Evolutionary conservation across 306 rosid species (phyloP).

Genomic region (Citrullus mucosospermus): DNA sequence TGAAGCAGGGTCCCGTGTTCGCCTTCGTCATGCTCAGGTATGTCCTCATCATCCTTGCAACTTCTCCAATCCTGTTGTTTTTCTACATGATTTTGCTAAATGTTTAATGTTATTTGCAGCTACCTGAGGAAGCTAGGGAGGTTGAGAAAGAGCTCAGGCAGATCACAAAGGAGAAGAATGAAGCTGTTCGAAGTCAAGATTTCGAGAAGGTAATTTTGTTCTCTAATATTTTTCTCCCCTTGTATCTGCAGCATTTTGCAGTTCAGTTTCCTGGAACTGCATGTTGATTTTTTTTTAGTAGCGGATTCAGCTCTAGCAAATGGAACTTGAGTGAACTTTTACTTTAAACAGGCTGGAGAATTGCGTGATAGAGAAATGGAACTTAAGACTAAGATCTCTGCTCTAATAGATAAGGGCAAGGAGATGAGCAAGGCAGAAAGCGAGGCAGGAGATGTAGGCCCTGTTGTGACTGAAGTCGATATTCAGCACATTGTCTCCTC

Average conservation of each 20-base stretch:
- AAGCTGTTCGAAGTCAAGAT: slow-evolving; percentile 86
- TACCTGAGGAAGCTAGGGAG: slow-evolving; percentile 87
- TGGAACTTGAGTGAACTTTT: neutral
- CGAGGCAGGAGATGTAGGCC: slow-evolving; percentile 82
- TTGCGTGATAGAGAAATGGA: slow-evolving; percentile 92
- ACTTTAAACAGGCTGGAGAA: slow-evolving; percentile 67
- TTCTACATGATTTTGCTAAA: neutral
- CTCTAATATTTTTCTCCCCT: neutral
- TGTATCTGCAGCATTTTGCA: neutral
- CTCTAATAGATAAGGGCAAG: slow-evolving; percentile 72
- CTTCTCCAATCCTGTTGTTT: neutral
- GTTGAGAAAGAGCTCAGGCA: slow-evolving; percentile 82
- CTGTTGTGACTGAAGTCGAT: slow-evolving; percentile 80
- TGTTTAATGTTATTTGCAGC: slow-evolving; percentile 26
- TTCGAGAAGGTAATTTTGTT: slow-evolving; percentile 64
- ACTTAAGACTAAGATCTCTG: slow-evolving; percentile 67
- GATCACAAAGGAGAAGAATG: slow-evolving; percentile 85
- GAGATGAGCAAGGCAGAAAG: slow-evolving; percentile 97
- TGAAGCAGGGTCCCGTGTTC: slow-evolving; percentile 93
- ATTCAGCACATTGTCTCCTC: slow-evolving; percentile 81
- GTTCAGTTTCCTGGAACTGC: neutral
- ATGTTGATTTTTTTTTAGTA: neutral
- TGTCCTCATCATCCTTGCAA: neutral
- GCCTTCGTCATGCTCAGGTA: slow-evolving; percentile 93
- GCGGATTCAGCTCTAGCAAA: neutral